These are phyloP conservation scores for Daedaleopsis sinensis DNA, from an alignment of 768 basidiomycete species.

Conservation along the genomic window DNA sequence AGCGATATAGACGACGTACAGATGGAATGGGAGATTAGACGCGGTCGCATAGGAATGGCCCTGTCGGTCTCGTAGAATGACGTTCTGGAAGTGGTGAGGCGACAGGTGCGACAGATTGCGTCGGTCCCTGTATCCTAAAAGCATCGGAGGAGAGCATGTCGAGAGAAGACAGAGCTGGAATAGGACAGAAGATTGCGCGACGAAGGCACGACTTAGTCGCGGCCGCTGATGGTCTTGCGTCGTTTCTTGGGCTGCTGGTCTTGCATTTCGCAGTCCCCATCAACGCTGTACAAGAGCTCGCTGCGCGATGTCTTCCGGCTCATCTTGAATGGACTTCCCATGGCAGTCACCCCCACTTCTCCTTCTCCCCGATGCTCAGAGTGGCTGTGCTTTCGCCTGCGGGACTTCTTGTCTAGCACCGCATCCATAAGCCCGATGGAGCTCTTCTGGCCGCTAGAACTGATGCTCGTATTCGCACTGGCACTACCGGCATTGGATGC, in stretches of 20 bases:
- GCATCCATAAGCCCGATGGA: conserved; percentile 32
- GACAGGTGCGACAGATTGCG: neutral
- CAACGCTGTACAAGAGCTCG: conserved; percentile 22
- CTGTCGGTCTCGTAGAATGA: neutral
- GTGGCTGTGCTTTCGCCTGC: conserved; percentile 11
- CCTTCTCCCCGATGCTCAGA: conserved; percentile 6
- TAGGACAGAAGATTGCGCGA: neutral
- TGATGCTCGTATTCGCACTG: conserved; percentile 17
- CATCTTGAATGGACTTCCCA: conserved; percentile 29
- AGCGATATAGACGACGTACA: neutral
- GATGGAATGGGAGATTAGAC: neutral
- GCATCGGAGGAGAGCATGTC: neutral
- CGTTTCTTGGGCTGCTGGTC: conserved; percentile 55
- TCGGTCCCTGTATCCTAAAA: neutral
- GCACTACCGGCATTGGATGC: neutral
- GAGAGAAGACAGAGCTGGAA: neutral
- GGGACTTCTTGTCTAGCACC: conserved; percentile 18
- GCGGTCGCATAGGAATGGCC: neutral
- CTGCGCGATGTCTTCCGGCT: conserved; percentile 16
- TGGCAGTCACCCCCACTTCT: conserved; percentile 26
- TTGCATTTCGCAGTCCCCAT: conserved; percentile 28
- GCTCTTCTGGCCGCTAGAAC: conserved; percentile 18
- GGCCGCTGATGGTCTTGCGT: conserved; percentile 41
- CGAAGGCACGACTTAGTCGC: conserved; percentile 14
- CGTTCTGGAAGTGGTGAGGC: neutral